Base-by-base conservation (phyloP, 768 basidiomycete genomes). In the Xerocomellus dryophilus region DNA sequence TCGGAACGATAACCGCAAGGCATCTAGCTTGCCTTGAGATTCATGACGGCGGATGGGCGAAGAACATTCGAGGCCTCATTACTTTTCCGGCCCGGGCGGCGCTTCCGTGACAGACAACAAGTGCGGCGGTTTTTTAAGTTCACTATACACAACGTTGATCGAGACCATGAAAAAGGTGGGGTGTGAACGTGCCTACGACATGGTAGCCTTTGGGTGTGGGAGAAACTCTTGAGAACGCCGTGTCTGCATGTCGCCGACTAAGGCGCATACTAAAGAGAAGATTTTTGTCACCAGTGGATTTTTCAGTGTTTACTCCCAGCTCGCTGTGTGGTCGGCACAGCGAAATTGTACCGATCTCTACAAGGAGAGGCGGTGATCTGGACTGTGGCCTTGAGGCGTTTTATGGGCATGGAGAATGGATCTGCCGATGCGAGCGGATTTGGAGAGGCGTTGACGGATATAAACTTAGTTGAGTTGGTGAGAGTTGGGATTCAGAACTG, bases 131-230 rank as follows among this genome's bases (percentile, higher is more conserved):
- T 62, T 59, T 64, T 67, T 46, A 58, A 43, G 65, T 66, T 66
- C 66, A 66, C 56, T 65, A 25, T 58, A 38, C 49, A 51, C 43
- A 23, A 39, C 35, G n/a, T 35, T 57, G 57, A 66, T 63, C 65
- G 65, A 58, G 62, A 34, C 25, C 25, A 61, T 53, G 54, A 58
- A 56, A 56, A 46, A 51, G 57, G 63, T 68, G 66, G 66, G 58
- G 66, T 70, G 66, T 53, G 68, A 67, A 67, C 61, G 61, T 67
- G 67, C 47, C 57, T 51, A 50, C 56, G 61, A 64, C 58, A 50
- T 56, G 61, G 58, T 50, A 43, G 46, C 23, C 32, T 29, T 43
- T 57, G 25, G 40, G 63, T 70, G 67, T 70, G 66, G 56, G 66
- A 70, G 61, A 60, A 46, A 43, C 23, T 18, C 36, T 34, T 58